Conservation (phyloP, 2,329 filamentous ascomycete genomes). For the Penicillium polonicum region DNA sequence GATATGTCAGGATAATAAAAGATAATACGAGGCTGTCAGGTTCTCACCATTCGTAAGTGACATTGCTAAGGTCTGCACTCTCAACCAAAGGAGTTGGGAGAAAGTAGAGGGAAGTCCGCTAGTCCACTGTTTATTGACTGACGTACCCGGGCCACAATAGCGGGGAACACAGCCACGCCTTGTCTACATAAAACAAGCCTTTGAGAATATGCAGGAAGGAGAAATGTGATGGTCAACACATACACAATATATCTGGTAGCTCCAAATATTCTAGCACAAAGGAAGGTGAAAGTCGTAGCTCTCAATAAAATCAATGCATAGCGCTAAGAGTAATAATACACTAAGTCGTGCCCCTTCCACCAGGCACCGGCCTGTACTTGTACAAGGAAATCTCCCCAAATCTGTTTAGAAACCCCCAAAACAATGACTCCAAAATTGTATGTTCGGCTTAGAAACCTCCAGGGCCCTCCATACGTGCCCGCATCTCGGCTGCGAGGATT, state of each 20-base stretch:
- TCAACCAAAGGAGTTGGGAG: slow-evolving; percentile 7
- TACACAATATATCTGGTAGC: neutral
- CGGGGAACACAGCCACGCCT: slow-evolving; percentile 13
- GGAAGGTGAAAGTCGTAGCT: neutral
- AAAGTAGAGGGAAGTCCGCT: neutral
- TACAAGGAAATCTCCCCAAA: slow-evolving; percentile 17
- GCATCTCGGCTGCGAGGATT: slow-evolving; percentile 55
- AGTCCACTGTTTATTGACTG: slow-evolving; percentile 22
- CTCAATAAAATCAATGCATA: slow-evolving; percentile 14
- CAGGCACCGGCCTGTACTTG: slow-evolving; percentile 13
- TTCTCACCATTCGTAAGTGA: slow-evolving; percentile 46
- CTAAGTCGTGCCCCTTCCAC: slow-evolving; percentile 7
- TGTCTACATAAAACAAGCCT: neutral
- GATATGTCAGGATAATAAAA: slow-evolving; percentile 17
- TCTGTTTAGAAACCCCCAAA: neutral
- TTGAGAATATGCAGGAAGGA: neutral
- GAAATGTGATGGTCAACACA: neutral
- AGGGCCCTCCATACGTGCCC: slow-evolving; percentile 27
- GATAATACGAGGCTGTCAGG: neutral
- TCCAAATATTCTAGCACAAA: neutral
- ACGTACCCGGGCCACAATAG: slow-evolving; percentile 19
- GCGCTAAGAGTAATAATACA: slow-evolving; percentile 28
- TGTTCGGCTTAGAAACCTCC: slow-evolving; percentile 9
- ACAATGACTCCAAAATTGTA: slow-evolving; percentile 13
- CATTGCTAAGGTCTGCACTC: slow-evolving; percentile 33